These are phyloP conservation scores for Chaetomiaceae sp. DNA, from an alignment of 2,329 filamentous ascomycete species.

Conservation along the genomic window DNA sequence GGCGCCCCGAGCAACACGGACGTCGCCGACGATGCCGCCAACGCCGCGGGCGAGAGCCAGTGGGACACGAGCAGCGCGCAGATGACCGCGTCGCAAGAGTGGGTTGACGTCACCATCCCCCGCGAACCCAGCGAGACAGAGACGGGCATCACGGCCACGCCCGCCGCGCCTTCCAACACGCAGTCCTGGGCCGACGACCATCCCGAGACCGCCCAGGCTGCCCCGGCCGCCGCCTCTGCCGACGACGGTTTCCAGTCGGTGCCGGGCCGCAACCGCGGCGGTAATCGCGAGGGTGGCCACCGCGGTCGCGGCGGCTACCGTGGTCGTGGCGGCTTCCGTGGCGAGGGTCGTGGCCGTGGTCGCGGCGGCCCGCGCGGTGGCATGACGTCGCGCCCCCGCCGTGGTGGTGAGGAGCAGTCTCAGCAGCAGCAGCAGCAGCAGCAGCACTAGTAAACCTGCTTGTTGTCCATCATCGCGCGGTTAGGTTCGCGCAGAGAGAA, in stretches of 20 bases:
- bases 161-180: slow-evolving; percentile 47
- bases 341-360: slow-evolving; percentile 40
- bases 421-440: slow-evolving; percentile 2
- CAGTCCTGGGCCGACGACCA: slow-evolving; percentile 83
- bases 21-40: slow-evolving; percentile 50
- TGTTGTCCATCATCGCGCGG: not conserved
- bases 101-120: slow-evolving; percentile 65
- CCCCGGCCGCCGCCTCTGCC: slow-evolving; percentile 38
- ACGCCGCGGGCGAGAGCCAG: slow-evolving; percentile 59
- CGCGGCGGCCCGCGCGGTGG: slow-evolving; percentile 39
- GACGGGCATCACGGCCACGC: slow-evolving; percentile 56
- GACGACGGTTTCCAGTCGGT: slow-evolving; percentile 72
- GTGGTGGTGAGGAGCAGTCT: slow-evolving; percentile 14
- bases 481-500: not conserved
- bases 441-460: slow-evolving; percentile 7
- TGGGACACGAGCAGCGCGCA: slow-evolving; percentile 56
- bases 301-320: slow-evolving; percentile 36
- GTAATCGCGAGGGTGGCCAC: slow-evolving; percentile 44
- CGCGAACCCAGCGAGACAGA: slow-evolving; percentile 72
- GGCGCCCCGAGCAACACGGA: slow-evolving; percentile 38
- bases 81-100: slow-evolving; percentile 55
- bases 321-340: slow-evolving; percentile 42
- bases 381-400: slow-evolving; percentile 19
- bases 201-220: slow-evolving; percentile 44
- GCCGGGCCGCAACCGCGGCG: slow-evolving; percentile 51